These are phyloP conservation scores for Vanrija pseudolonga DNA, from an alignment of 1,284 basidiomycete genomes.

Conservation along the genomic window DNA sequence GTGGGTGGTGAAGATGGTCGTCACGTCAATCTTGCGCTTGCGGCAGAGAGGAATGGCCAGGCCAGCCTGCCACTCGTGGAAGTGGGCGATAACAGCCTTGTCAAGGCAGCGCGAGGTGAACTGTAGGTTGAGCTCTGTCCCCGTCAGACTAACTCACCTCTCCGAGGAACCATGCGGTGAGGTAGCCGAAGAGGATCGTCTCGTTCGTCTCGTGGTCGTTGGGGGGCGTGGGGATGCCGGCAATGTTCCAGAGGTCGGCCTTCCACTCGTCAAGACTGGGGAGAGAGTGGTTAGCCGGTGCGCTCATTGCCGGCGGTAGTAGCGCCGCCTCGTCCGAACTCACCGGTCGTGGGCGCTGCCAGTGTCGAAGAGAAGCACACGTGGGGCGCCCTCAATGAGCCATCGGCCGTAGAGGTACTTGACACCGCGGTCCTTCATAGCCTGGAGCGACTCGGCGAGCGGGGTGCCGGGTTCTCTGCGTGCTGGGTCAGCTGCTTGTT, in stretches of 20 bases:
- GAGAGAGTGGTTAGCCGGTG: not conserved
- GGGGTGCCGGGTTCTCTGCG: conserved; percentile 52
- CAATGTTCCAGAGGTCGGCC: conserved; percentile 93
- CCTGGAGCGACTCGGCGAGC: conserved; percentile 64
- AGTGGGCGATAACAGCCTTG: conserved; percentile 89
- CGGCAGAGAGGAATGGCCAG: conserved; percentile 93
- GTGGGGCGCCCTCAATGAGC: conserved; percentile 94
- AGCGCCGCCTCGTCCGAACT: conserved; percentile 4
- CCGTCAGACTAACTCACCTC: conserved; percentile 60
- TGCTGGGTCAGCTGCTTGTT: not conserved
- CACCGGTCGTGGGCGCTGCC: conserved; percentile 70
- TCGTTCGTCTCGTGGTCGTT: conserved; percentile 98
- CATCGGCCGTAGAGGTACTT: conserved; percentile 94
- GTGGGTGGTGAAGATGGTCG: conserved; percentile 96
- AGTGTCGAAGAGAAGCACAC: conserved; percentile 92
- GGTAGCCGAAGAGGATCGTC: conserved; percentile 97
- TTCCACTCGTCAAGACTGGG: conserved; percentile 95
- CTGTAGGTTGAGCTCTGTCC: conserved; percentile 47
- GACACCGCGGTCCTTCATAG: conserved; percentile 81
- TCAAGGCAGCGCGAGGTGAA: conserved; percentile 74
- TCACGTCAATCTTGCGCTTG: conserved; percentile 95
- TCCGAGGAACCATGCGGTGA: conserved; percentile 98
- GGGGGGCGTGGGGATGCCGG: conserved; percentile 92
- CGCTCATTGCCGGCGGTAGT: too few relatives aligned
- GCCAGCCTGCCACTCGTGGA: conserved; percentile 99